phyloP scores from a whole-genome alignment of 768 basidiomycete species.

The Psilocybe azurescens region DNA sequence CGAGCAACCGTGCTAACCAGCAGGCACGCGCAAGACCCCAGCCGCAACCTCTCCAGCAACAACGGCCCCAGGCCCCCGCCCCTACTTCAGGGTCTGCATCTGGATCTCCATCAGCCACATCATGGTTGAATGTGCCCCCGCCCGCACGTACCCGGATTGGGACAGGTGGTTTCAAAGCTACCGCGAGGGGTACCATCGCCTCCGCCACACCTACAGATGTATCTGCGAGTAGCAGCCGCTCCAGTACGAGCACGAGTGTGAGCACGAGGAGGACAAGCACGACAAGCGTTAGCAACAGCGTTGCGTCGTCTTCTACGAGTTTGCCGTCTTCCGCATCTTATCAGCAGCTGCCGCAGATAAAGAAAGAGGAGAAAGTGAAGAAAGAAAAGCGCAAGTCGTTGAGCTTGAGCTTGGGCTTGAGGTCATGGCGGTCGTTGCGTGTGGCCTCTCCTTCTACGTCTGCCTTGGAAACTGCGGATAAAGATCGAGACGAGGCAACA shows the following conservation, averaged over 20 bases:
- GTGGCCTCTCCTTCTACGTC: background rate
- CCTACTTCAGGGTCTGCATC: background rate
- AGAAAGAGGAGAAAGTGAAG: background rate
- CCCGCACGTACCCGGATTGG: background rate
- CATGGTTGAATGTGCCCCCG: constrained; percentile 4
- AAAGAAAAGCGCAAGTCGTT: background rate
- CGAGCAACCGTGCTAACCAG: background rate
- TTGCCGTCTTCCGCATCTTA: background rate
- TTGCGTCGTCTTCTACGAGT: constrained; percentile 1
- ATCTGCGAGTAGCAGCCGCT: background rate
- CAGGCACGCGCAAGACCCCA: background rate
- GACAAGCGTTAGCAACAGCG: background rate
- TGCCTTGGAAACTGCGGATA: background rate
- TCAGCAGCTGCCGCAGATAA: background rate
- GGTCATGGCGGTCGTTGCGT: background rate
- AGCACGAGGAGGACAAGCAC: background rate
- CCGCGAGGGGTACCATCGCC: background rate
- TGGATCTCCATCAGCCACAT: background rate
- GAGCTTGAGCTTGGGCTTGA: background rate
- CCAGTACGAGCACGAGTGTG: background rate
- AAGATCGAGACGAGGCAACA: background rate
- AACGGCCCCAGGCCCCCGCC: background rate
- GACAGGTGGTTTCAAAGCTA: background rate
- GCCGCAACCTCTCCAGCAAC: background rate
- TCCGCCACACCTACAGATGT: background rate